A percentile compares a stretch with the other conserved stretches of the same genome.
phyloP scores from a whole-genome alignment of 2,329 filamentous ascomycete genomes.

The Apiospora saccharicola region DNA sequence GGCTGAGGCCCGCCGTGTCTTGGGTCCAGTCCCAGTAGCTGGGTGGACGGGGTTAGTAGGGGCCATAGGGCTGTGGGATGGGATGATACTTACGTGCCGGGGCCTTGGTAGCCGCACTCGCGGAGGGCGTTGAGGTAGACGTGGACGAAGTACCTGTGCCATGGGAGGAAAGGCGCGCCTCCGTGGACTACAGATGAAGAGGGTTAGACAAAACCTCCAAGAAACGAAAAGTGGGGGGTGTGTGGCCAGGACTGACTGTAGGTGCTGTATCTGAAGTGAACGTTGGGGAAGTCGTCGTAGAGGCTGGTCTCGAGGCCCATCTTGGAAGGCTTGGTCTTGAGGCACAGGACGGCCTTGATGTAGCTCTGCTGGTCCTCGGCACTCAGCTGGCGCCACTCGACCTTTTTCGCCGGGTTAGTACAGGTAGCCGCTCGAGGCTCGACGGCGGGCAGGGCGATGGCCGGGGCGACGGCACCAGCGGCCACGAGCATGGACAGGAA shows the following conservation, averaged over 20 bases:
- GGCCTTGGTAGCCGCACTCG: constrained; percentile 37
- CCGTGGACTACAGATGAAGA: constrained; percentile 37
- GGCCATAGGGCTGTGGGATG: background rate
- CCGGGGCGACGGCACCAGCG: background rate
- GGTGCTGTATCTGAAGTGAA: constrained; percentile 36
- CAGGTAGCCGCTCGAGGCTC: constrained; percentile 22
- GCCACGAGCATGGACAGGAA: background rate
- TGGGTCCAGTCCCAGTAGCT: constrained; percentile 47
- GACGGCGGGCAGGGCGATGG: background rate
- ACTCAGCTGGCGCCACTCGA: constrained; percentile 31
- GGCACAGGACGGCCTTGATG: constrained; percentile 40
- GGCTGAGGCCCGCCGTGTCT: constrained; percentile 37
- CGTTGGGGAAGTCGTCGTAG: constrained; percentile 44
- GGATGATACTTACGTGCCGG: constrained; percentile 2
- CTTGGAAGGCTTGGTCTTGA: constrained; percentile 37
- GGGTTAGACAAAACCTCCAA: background rate
- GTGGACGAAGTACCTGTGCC: constrained; percentile 46
- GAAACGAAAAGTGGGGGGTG: background rate
- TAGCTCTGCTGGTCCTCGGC: constrained; percentile 32
- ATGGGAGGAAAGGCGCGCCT: constrained; percentile 42
- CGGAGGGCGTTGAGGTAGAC: constrained; percentile 40
- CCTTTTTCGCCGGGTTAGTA: constrained; percentile 7
- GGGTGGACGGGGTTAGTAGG: background rate
- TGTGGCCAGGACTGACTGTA: constrained; percentile 27
- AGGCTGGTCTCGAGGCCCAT: constrained; percentile 35